A percentile compares a stretch with the other conserved stretches of the same genome.
Evolutionary conservation across 1,284 basidiomycete species (phyloP).

Genomic region (Hypsizygus ulmarius): DNA sequence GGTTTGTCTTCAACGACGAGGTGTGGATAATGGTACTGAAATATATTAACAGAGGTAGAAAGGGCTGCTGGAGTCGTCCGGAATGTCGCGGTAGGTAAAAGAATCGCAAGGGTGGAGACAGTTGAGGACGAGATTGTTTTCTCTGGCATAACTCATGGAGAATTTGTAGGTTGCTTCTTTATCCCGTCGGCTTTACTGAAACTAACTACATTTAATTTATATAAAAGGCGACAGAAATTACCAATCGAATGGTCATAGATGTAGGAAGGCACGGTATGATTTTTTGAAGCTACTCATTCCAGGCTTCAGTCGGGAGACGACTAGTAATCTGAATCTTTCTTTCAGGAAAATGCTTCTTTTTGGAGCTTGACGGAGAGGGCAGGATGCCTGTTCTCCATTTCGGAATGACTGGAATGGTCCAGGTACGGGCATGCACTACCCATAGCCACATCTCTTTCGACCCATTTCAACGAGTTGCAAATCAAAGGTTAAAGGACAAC

Average conservation of each 20-base stretch:
- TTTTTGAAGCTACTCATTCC: background rate
- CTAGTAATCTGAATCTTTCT: constrained; percentile 3
- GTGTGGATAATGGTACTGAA: background rate
- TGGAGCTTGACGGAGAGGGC: constrained; percentile 65
- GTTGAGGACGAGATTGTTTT: constrained; percentile 72
- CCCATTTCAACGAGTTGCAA: constrained; percentile 7
- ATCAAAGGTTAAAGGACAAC: constrained; percentile 60
- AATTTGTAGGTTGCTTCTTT: constrained; percentile 56
- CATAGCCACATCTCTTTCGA: constrained; percentile 6
- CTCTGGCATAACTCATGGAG: constrained; percentile 51
- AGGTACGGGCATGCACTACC: constrained; percentile 37
- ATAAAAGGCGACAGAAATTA: constrained; percentile 55
- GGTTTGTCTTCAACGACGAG: constrained; percentile 12
- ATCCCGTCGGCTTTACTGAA: background rate
- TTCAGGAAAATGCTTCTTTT: constrained; percentile 75
- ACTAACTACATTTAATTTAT: background rate
- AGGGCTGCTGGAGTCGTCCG: constrained; percentile 61
- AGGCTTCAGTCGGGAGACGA: background rate
- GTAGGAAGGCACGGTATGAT: constrained; percentile 62
- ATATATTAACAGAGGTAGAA: constrained; percentile 60
- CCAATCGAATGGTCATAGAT: constrained; percentile 55
- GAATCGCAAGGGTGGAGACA: constrained; percentile 58
- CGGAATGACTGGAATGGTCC: constrained; percentile 83
- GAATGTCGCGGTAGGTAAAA: constrained; percentile 53
- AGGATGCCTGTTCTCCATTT: constrained; percentile 74